Evolutionary conservation across 805 yeast genomes (phyloP).

Genomic region (Starmera amethionina): DNA sequence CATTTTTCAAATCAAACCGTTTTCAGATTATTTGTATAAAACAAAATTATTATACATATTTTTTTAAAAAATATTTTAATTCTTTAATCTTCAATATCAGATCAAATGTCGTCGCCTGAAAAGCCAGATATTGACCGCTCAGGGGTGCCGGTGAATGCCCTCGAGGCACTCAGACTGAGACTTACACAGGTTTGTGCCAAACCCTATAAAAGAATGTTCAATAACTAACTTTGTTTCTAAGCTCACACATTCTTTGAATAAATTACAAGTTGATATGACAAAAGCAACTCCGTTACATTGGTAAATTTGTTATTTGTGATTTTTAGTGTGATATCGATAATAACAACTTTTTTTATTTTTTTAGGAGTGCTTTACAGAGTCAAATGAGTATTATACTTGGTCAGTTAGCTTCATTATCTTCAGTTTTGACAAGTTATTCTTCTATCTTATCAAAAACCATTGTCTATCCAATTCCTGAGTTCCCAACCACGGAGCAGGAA

Average conservation of each 20-base stretch:
- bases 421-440: constrained; percentile 52
- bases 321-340: too few relatives aligned
- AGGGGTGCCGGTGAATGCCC: constrained; percentile 49
- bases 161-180: constrained; percentile 54
- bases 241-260: constrained; percentile 48
- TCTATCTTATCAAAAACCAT: constrained; percentile 55
- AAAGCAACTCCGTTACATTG: constrained; percentile 37
- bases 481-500: constrained; percentile 80
- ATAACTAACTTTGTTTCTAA: constrained; percentile 9
- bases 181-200: constrained; percentile 51
- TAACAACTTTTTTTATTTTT: constrained; percentile 22
- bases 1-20: not conserved
- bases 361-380: constrained; percentile 62
- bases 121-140: constrained; percentile 21
- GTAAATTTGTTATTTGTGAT: too few relatives aligned
- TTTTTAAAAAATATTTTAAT: too few relatives aligned
- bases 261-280: constrained; percentile 44
- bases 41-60: too few relatives aligned
- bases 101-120: not conserved
- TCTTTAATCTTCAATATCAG: not conserved
- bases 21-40: too few relatives aligned
- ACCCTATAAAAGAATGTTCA: too few relatives aligned
- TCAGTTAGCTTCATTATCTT: constrained; percentile 71
- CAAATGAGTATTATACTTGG: constrained; percentile 79
- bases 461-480: constrained; percentile 73